A percentile compares a stretch with the other conserved stretches of the same genome.
Conservation (phyloP, 768 basidiomycete genomes). For the Sarcodon aspratus region DNA sequence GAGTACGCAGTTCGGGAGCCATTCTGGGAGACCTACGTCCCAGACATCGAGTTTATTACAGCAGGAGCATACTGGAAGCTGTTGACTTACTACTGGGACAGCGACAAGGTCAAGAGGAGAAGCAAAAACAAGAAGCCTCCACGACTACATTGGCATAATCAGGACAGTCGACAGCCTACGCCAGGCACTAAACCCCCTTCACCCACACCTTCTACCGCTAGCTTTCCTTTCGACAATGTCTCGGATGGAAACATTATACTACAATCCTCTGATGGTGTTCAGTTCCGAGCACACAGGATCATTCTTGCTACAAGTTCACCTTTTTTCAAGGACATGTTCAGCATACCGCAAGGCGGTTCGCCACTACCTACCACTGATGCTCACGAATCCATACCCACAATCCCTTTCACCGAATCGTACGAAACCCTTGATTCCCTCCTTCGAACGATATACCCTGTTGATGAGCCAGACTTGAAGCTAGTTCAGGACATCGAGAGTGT, state of each 20-base stretch:
- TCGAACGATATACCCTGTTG: constrained; percentile 10
- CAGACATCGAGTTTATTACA: background rate
- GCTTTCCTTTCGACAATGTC: background rate
- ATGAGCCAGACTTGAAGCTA: background rate
- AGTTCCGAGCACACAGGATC: background rate
- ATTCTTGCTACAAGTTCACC: background rate
- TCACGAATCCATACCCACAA: background rate
- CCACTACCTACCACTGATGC: background rate
- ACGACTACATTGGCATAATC: background rate
- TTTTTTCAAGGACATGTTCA: background rate
- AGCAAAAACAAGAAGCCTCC: background rate
- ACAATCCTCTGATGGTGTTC: background rate
- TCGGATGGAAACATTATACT: background rate
- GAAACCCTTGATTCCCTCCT: constrained; percentile 8
- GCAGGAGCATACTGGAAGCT: background rate
- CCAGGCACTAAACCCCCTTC: background rate
- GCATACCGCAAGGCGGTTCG: background rate
- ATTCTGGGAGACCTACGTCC: background rate
- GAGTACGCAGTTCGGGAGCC: background rate
- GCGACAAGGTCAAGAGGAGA: background rate
- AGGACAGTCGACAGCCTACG: background rate
- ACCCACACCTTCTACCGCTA: background rate
- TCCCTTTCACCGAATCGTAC: constrained; percentile 5
- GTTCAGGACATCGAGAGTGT: constrained; percentile 2
- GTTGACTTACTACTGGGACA: background rate